These are phyloP conservation scores for Tulasnella sp. DNA, from an alignment of 768 basidiomycete genomes.

Conservation along the genomic window DNA sequence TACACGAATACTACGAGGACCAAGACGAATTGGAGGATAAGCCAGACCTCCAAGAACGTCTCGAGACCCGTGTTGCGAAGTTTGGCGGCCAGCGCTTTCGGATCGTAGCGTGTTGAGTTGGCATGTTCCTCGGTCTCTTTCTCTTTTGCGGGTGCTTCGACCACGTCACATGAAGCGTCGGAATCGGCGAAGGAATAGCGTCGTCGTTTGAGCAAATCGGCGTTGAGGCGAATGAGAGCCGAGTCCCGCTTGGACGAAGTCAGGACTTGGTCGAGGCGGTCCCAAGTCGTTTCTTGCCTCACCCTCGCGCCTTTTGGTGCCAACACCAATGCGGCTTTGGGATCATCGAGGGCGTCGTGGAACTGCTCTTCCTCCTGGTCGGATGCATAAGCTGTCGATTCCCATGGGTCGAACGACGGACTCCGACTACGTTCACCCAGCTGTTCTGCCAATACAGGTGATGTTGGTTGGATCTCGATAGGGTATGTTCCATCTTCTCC, in stretches of 20 bases:
- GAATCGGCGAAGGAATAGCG: background rate
- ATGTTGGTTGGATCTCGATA: background rate
- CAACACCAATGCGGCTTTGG: conserved; percentile 47
- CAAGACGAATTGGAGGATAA: conserved; percentile 77
- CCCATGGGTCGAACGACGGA: conserved; percentile 30
- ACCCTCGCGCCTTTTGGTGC: conserved; percentile 56
- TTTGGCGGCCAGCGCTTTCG: conserved; percentile 25
- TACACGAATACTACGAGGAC: conserved; percentile 74
- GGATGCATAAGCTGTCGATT: conserved; percentile 30
- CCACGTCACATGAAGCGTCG: background rate
- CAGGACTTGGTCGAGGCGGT: conserved; percentile 31
- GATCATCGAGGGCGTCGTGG: conserved; percentile 2
- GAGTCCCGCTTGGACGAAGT: background rate
- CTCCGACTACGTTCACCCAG: background rate
- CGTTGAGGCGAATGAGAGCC: conserved; percentile 9
- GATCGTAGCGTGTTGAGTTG: conserved; percentile 29
- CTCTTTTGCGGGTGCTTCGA: conserved; percentile 3
- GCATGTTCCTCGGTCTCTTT: conserved; percentile 15
- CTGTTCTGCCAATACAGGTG: background rate
- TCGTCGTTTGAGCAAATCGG: background rate
- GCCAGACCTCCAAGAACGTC: conserved; percentile 68
- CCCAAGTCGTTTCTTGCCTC: conserved; percentile 31
- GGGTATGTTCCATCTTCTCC: background rate
- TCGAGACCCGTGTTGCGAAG: conserved; percentile 29
- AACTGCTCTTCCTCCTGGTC: conserved; percentile 16